A percentile compares a stretch with the other conserved stretches of the same genome.
phyloP scores from a whole-genome alignment of 78 protist genomes.

The Mastigamoeba balamuthi region DNA sequence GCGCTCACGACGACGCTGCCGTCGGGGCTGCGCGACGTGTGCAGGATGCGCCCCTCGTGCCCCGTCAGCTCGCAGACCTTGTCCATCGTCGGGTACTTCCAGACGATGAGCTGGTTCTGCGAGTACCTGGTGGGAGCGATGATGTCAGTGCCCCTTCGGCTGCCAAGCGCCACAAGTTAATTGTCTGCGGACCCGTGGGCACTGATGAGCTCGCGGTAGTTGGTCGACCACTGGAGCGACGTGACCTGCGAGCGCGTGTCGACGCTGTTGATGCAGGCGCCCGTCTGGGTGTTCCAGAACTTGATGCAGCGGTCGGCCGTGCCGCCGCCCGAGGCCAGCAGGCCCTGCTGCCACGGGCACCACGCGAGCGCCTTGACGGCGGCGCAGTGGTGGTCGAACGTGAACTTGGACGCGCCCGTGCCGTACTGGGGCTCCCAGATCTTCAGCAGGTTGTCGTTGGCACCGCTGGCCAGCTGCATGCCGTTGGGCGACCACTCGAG shows the following conservation, averaged over 20 bases:
- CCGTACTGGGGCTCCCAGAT: constrained; percentile 69
- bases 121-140: too few relatives aligned
- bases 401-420: constrained; percentile 22
- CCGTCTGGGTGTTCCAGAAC: constrained; percentile 95
- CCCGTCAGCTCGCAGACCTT: constrained; percentile 89
- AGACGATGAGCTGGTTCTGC: constrained; percentile 92
- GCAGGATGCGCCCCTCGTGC: constrained; percentile 94
- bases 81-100: constrained; percentile 96
- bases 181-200: constrained; percentile 99
- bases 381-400: constrained; percentile 60
- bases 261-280: constrained; percentile 60
- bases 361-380: constrained; percentile 99
- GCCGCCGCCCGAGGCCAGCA: constrained; percentile 99
- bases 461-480: constrained; percentile 94
- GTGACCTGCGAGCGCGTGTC: constrained; percentile 95
- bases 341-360: constrained; percentile 87
- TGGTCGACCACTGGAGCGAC: constrained; percentile 82
- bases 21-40: constrained; percentile 95
- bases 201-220: constrained; percentile 89
- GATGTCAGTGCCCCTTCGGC: too few relatives aligned
- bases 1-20: constrained; percentile 87
- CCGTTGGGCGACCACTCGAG: constrained; percentile 95
- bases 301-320: constrained; percentile 94
- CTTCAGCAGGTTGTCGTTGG: constrained; percentile 96
- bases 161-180: too few relatives aligned